Percentiles rank a stretch among this genome's conserved stretches.
These are phyloP conservation scores for Gymnopilus junonius DNA, from an alignment of 768 basidiomycete genomes.

Conservation along the genomic window DNA sequence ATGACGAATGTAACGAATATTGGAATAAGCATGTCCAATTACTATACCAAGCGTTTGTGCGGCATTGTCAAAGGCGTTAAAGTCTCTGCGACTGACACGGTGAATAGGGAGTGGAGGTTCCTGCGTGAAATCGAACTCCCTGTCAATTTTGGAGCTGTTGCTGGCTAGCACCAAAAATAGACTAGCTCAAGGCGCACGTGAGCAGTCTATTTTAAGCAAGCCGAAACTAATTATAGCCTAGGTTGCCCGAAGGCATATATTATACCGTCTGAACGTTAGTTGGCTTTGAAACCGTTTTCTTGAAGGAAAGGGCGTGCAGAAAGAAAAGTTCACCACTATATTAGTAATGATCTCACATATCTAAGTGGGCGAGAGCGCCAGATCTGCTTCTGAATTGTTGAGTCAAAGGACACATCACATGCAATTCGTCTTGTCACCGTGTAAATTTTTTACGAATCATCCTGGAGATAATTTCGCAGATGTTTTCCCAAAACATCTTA, in stretches of 20 bases:
- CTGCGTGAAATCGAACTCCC: background rate
- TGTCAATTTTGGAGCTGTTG: background rate
- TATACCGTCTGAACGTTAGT: background rate
- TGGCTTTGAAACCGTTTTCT: background rate
- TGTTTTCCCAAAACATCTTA: background rate
- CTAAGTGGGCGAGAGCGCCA: no score
- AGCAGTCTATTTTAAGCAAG: background rate
- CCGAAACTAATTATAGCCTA: background rate
- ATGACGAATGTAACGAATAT: no score
- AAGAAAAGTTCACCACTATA: no score
- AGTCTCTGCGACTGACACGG: background rate
- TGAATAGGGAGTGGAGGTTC: background rate
- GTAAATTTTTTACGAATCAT: background rate
- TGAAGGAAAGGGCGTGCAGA: no score
- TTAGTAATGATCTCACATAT: no score
- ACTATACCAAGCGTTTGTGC: no score
- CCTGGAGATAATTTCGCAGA: conserved; percentile 4
- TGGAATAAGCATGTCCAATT: no score
- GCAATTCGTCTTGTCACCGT: background rate
- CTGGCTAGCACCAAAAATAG: background rate
- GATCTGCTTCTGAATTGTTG: background rate
- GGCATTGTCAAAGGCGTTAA: background rate
- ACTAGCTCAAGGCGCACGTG: background rate
- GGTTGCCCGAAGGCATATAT: background rate
- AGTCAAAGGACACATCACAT: conserved; percentile 6